Percentiles rank a stretch among this genome's conserved stretches.
These are phyloP conservation scores for Parachaetomium inaequale DNA, from an alignment of 495 filamentous ascomycete species.

Conservation along the genomic window DNA sequence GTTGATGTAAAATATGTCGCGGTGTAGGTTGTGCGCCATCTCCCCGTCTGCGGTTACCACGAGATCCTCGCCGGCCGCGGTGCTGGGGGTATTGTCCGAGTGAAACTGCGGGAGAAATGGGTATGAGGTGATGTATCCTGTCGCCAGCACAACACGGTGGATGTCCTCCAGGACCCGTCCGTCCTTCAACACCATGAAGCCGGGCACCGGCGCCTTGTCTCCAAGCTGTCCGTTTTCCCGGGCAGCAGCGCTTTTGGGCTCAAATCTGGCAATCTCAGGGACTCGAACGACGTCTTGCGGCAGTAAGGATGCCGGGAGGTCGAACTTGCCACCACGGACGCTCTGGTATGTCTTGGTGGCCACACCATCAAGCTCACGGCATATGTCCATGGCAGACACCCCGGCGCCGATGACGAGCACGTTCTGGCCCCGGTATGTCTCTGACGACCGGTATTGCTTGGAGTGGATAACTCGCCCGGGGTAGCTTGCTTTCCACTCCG, in stretches of 20 bases:
- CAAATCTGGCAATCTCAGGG: conserved; percentile 43
- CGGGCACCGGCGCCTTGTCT: conserved; percentile 20
- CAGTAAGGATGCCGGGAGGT: conserved; percentile 48
- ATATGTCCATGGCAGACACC: conserved; percentile 59
- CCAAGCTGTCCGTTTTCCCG: background rate
- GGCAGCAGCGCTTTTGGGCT: background rate
- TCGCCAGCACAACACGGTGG: conserved; percentile 57
- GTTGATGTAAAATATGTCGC: conserved; percentile 64
- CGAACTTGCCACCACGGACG: conserved; percentile 54
- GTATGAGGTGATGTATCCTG: conserved; percentile 60
- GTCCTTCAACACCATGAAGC: conserved; percentile 32
- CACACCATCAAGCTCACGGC: conserved; percentile 50
- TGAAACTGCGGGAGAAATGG: conserved; percentile 55
- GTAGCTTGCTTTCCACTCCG: conserved; percentile 50
- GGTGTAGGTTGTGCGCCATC: conserved; percentile 64
- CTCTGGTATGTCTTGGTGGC: conserved; percentile 56
- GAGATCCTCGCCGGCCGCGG: conserved; percentile 45
- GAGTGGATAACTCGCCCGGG: conserved; percentile 55
- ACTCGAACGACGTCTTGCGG: conserved; percentile 50
- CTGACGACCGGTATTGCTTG: conserved; percentile 55
- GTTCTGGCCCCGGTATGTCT: conserved; percentile 46
- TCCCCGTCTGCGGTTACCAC: conserved; percentile 59
- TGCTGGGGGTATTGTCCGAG: conserved; percentile 28
- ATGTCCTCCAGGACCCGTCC: conserved; percentile 47
- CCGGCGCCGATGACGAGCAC: conserved; percentile 59